Base-by-base conservation (phyloP, 2,329 filamentous ascomycete species). In the Hirsutella thompsonii region DNA sequence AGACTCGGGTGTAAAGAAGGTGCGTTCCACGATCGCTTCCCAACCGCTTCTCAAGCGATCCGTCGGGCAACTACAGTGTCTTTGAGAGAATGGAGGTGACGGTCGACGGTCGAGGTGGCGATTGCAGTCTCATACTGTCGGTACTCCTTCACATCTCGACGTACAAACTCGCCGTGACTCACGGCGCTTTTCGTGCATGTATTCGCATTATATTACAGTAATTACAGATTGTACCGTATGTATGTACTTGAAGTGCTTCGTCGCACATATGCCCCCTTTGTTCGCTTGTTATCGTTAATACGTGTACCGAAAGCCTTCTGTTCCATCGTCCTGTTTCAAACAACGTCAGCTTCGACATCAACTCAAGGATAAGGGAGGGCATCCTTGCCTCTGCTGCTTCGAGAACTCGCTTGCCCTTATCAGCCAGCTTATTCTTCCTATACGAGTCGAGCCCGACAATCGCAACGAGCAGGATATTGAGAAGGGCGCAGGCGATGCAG, bases 341-440 rank as follows among this genome's bases (percentile, higher is more conserved):
- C 32, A 16, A 6, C 32, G 32, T 18, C 9, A 34, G 32, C 32
- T 9, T 8, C 13, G 10, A 4, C 14, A 1, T 18, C 20, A n/a
- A n/a, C 1, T 10, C 2, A 16, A 5, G 11, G 21, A 8, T 20
- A 28, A 30, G 20, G 23, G n/a, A 28, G 40, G 20, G 14, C 8
- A 9, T 14, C 61, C 68, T 62, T 55, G 73, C 69, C 48, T 71
- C 64, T 35, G 64, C 57, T 16, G 58, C 55, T 55, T 77, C 73
- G 11, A 76, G 56, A 45, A 68, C 55, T 52, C 63, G 67, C 57
- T 73, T 69, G 38, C 70, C 70, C 23, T 64, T 55, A n/a, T 76
- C 70, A 0, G 73, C 73, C 53, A 65, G 63, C 42, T 50, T 54
- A 47, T 77, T 76, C 47, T 63, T 53, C 13, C 59, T 45, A 44